These are phyloP conservation scores for Sechiopsis laciniata DNA, from an alignment of 306 rosid species.

Conservation along the genomic window DNA sequence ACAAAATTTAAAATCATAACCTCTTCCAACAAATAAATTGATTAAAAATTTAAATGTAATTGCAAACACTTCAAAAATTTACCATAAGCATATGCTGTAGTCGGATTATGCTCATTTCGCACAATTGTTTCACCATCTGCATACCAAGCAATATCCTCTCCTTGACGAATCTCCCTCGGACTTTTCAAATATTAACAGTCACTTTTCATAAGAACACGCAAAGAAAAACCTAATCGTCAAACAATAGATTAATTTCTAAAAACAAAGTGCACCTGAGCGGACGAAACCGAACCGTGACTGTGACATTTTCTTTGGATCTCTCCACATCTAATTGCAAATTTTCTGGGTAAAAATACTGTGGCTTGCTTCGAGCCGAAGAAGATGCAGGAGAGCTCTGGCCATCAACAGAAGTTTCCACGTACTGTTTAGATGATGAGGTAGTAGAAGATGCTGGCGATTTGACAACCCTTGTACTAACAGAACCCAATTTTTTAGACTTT, in stretches of 20 bases:
- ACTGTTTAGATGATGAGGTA: conserved; percentile 75
- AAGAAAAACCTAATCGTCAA: conserved; percentile 15
- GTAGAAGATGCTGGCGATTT: conserved; percentile 82
- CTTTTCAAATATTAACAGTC: conserved; percentile 30
- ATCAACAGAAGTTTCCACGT: conserved; percentile 59
- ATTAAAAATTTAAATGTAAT: conserved; percentile 2
- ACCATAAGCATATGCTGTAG: conserved; percentile 97
- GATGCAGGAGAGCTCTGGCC: conserved; percentile 83
- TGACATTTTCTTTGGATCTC: conserved; percentile 78
- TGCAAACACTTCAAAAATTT: conserved; percentile 16
- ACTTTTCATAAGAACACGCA: conserved; percentile 13
- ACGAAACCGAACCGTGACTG: conserved; percentile 93
- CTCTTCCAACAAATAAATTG: background rate
- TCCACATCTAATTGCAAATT: conserved; percentile 37
- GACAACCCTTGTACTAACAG: conserved; percentile 37
- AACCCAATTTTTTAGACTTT: conserved; percentile 45
- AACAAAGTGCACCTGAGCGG: conserved; percentile 60
- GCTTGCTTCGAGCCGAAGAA: conserved; percentile 87
- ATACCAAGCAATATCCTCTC: conserved; percentile 99
- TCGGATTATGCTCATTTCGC: conserved; percentile 83
- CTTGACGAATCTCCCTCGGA: conserved; percentile 92
- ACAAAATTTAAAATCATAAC: background rate
- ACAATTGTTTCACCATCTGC: conserved; percentile 92
- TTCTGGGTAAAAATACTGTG: conserved; percentile 53
- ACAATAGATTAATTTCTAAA: conserved; percentile 1